Percentiles rank a stretch among this genome's conserved stretches.
phyloP scores from a whole-genome alignment of 768 basidiomycete genomes.

The Cystofilobasidium bisporidii region DNA sequence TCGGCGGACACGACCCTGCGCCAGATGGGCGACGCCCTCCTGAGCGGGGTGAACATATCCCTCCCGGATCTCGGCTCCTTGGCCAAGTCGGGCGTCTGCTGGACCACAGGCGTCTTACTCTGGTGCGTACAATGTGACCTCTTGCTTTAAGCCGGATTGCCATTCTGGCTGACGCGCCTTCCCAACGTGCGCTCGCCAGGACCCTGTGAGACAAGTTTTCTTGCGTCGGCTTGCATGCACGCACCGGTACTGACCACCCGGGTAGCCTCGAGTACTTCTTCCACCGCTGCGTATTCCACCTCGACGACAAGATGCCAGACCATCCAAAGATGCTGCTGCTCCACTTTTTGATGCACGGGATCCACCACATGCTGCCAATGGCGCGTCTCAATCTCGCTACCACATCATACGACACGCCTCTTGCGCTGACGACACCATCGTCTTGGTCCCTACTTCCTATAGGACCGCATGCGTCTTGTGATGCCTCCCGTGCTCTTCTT shows the following conservation, averaged over 20 bases:
- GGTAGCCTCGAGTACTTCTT: constrained; percentile 59
- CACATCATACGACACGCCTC: too few relatives aligned
- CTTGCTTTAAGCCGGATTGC: too few relatives aligned
- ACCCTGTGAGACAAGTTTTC: constrained; percentile 6
- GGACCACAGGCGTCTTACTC: background rate
- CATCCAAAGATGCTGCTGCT: constrained; percentile 62
- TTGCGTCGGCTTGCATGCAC: too few relatives aligned
- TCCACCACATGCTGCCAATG: constrained; percentile 97
- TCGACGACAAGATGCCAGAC: constrained; percentile 80
- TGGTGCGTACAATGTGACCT: too few relatives aligned
- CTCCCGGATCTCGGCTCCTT: background rate
- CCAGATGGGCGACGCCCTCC: background rate
- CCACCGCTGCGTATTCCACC: constrained; percentile 94
- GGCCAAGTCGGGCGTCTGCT: background rate
- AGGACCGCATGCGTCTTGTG: constrained; percentile 63
- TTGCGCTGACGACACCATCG: too few relatives aligned
- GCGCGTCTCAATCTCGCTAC: constrained; percentile 45
- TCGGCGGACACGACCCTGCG: constrained; percentile 32
- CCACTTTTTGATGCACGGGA: constrained; percentile 86
- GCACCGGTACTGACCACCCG: too few relatives aligned
- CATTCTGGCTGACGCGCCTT: background rate
- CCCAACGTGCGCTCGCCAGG: background rate
- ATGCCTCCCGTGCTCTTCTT: constrained; percentile 87
- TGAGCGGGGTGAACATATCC: too few relatives aligned
- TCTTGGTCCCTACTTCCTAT: too few relatives aligned